Evolutionary conservation across 331 rosid genomes (phyloP), one percentile per base, ranked within the genome.

Genomic region (Quercus phellos): DNA sequence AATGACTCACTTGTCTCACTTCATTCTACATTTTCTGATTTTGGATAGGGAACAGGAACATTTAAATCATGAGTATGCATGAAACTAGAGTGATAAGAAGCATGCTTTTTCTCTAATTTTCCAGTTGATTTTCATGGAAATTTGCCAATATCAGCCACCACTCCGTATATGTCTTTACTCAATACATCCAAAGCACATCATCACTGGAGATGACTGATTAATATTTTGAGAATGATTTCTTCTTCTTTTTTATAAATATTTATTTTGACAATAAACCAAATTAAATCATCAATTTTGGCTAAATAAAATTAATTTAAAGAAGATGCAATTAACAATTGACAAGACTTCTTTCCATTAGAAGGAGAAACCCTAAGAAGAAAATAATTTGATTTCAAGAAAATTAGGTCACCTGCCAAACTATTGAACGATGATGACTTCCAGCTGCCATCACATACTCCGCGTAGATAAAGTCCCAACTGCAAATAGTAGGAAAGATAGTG

Each of bases 381-480:
- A 60, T 76, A 79, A 75, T 58, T 77, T 55, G 51, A 43, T 64
- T 67, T 55, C 8, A 80, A 74, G 81, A 51, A 83, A 53, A 77
- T 43, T 43, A 77, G 4, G 11, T 27, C 83, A 92, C 99, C 99
- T 94, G 97, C 99, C 97, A 95, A 50, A 93, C 97, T 66, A 89
- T 95, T 58, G 99, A 90, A 35, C 99, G 96, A 75, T 91, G 92
- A 87, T 91, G 88, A 77, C 81, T 74, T 61, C 99, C 99, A 69
- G 99, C 99, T 64, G 88, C 99, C 99, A 95, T 90, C 75, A 93
- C 94, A 86, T 95, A 93, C 67, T 93, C 97, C 24, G 98, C 99
- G 55, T 95, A 95, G 85, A 95, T 95, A 87, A 91, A 95, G 92
- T 95, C 99, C 99, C 99, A 95, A 85, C 99, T 95, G 90, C 81